A percentile compares a stretch with the other conserved stretches of the same genome.
Conservation (phyloP, 2,329 filamentous ascomycete genomes). For the Pseudocercospora eumusae region DNA sequence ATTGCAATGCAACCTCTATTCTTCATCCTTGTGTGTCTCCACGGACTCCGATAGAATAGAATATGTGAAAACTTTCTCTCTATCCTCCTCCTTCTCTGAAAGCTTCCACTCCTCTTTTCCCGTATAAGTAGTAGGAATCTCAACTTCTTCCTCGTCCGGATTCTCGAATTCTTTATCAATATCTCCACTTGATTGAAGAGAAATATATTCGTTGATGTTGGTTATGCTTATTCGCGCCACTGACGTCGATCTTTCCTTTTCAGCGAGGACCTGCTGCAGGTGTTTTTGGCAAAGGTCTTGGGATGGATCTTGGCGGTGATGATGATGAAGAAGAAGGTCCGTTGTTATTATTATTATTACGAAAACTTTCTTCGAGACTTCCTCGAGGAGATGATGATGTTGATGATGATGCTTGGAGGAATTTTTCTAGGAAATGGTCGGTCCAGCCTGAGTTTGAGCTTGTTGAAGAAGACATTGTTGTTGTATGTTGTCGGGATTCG, state of each 20-base stretch:
- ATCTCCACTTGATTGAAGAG: too few relatives aligned
- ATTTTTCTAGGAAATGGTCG: constrained; percentile 23
- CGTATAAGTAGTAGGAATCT: too few relatives aligned
- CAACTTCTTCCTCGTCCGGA: too few relatives aligned
- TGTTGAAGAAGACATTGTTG: constrained; percentile 15
- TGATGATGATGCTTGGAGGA: constrained; percentile 22
- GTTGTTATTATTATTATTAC: not conserved
- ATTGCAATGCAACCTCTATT: too few relatives aligned
- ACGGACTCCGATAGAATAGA: too few relatives aligned
- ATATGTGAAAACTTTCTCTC: too few relatives aligned
- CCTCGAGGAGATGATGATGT: constrained; percentile 11
- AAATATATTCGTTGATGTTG: not conserved
- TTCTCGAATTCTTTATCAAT: too few relatives aligned
- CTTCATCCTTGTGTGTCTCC: too few relatives aligned
- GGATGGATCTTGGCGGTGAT: constrained; percentile 15
- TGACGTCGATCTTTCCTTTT: constrained; percentile 5
- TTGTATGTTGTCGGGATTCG: not conserved
- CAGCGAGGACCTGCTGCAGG: constrained; percentile 15
- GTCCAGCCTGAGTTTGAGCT: constrained; percentile 16
- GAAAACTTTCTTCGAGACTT: constrained; percentile 17
- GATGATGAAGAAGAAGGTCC: constrained; percentile 7
- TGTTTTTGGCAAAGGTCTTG: constrained; percentile 6
- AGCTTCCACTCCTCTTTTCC: too few relatives aligned
- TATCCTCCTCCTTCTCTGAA: too few relatives aligned
- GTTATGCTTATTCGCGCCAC: not conserved